Percentiles rank a stretch among this genome's conserved stretches.
Evolutionary conservation across 2,329 filamentous ascomycete genomes (phyloP).

Genomic region (Fusarium torulosum): DNA sequence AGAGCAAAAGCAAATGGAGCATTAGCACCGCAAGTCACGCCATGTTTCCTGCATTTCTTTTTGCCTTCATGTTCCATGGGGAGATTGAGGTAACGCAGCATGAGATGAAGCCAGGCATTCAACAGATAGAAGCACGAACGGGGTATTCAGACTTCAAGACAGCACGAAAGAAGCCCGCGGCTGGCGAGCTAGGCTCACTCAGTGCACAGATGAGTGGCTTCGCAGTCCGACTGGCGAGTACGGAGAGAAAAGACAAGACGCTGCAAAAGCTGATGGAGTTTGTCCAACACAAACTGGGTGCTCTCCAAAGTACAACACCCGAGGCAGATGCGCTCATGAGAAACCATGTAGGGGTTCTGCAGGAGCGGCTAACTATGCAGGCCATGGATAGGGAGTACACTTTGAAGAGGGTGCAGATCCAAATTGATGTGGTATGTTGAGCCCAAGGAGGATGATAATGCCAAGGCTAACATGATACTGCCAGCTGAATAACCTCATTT

Average conservation of each 20-base stretch:
- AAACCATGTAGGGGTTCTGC: constrained; percentile 49
- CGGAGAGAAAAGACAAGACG: constrained; percentile 54
- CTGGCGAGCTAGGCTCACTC: constrained; percentile 50
- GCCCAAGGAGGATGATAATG: too few relatives aligned
- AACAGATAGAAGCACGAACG: constrained; percentile 53
- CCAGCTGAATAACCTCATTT: constrained; percentile 56
- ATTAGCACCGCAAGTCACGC: constrained; percentile 45
- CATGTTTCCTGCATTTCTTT: constrained; percentile 55
- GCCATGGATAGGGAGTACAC: constrained; percentile 53
- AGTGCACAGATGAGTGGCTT: constrained; percentile 53
- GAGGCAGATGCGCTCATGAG: constrained; percentile 43
- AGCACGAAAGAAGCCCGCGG: constrained; percentile 46
- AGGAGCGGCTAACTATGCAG: constrained; percentile 54
- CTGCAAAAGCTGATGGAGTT: constrained; percentile 53
- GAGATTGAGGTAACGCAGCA: constrained; percentile 52
- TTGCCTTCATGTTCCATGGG: constrained; percentile 51
- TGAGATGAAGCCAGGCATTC: constrained; percentile 51
- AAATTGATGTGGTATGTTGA: constrained; percentile 54
- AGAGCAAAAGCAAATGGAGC: constrained; percentile 48
- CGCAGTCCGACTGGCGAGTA: constrained; percentile 55
- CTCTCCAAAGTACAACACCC: neutral
- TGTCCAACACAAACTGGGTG: constrained; percentile 32
- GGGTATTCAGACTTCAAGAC: constrained; percentile 53
- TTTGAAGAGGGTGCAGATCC: constrained; percentile 55
- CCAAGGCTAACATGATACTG: constrained; percentile 17